A percentile compares a stretch with the other conserved stretches of the same genome.
phyloP scores from a whole-genome alignment of 495 filamentous ascomycete species.

The Penicillium herquei region DNA sequence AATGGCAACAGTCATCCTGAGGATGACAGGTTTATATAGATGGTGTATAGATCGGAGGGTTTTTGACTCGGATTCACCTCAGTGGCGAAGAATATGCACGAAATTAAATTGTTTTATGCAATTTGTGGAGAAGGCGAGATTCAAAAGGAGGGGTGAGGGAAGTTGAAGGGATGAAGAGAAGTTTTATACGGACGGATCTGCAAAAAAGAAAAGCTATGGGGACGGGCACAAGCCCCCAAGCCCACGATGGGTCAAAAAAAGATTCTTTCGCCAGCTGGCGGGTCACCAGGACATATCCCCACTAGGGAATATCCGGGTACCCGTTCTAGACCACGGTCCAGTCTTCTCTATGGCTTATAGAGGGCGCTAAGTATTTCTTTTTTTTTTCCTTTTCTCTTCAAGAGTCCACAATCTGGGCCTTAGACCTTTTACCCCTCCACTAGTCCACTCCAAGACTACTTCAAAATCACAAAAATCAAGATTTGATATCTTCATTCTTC shows the following conservation, averaged over 20 bases:
- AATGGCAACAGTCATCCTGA: constrained; percentile 20
- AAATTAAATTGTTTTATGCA: background rate
- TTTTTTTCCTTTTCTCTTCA: background rate
- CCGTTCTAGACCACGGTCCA: constrained; percentile 20
- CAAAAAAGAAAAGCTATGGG: background rate
- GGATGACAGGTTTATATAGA: background rate
- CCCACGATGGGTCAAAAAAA: background rate
- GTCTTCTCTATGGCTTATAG: background rate
- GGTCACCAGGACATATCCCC: constrained; percentile 17
- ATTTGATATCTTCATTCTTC: background rate
- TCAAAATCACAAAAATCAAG: background rate
- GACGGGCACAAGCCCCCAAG: background rate
- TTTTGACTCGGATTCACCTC: background rate
- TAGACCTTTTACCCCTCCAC: background rate
- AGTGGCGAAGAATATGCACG: background rate
- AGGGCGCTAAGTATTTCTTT: background rate
- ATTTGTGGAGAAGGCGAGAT: background rate
- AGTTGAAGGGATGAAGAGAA: background rate
- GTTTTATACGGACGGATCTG: constrained; percentile 5
- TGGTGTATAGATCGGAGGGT: background rate
- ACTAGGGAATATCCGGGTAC: background rate
- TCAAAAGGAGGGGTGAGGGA: background rate
- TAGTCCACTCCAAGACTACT: background rate
- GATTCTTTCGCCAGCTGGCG: background rate
- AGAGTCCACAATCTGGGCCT: background rate